A percentile compares a stretch with the other conserved stretches of the same genome.
Conservation (phyloP, 169 alveolate genomes). For the Cryptosporidium bovis region DNA sequence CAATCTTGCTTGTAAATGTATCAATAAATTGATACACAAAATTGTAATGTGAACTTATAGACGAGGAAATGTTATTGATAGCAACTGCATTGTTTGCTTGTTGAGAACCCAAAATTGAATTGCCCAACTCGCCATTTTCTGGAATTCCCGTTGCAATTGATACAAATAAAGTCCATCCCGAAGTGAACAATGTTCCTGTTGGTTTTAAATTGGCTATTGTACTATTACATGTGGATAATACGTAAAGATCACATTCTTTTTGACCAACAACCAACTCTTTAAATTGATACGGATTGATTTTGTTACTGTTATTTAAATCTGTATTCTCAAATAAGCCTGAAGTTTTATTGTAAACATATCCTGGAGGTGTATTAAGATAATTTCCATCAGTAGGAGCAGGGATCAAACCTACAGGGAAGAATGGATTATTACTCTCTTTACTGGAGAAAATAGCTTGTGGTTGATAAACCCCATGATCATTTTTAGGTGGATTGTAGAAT, state of each 20-base stretch:
- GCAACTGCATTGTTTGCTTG: background rate
- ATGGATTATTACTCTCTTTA: slow-evolving; percentile 1
- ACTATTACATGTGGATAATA: slow-evolving; percentile 48
- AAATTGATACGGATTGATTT: slow-evolving; percentile 53
- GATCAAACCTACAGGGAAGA: slow-evolving; percentile 50
- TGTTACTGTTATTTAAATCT: background rate
- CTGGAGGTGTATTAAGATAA: slow-evolving; percentile 2
- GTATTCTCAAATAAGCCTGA: slow-evolving; percentile 37
- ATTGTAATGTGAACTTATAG: background rate
- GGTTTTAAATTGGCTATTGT: slow-evolving; percentile 29
- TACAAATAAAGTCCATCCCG: slow-evolving; percentile 59
- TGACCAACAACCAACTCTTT: slow-evolving; percentile 14
- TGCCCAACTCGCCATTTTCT: background rate
- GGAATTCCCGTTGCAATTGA: slow-evolving; percentile 55
- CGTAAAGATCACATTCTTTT: slow-evolving; percentile 24
- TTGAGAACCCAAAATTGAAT: background rate
- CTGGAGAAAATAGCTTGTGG: slow-evolving; percentile 6
- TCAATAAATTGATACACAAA: slow-evolving; percentile 31
- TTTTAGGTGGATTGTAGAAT: slow-evolving; percentile 17
- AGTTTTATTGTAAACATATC: slow-evolving; percentile 37
- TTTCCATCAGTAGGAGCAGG: slow-evolving; percentile 42
- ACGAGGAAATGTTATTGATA: background rate
- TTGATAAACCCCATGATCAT: background rate
- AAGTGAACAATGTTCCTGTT: slow-evolving; percentile 22
- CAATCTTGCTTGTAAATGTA: slow-evolving; percentile 17